Base-by-base conservation (phyloP, 805 yeast genomes). In the Clavispora fructus region DNA sequence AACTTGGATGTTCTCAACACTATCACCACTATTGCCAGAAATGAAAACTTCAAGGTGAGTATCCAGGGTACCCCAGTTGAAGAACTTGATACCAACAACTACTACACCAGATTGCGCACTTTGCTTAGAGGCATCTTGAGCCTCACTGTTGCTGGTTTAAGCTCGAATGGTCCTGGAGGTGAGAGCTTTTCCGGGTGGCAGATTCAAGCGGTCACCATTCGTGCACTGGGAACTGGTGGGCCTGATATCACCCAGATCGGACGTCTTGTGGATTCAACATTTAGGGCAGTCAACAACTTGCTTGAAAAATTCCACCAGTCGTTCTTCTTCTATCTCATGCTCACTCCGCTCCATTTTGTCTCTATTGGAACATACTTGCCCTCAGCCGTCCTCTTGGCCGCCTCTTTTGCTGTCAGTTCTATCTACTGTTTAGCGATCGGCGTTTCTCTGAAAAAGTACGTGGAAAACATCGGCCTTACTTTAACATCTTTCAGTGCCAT, bases 181-280 rank as follows among this genome's bases (percentile, higher is more conserved):
- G 97, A 92, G 61, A 89, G 92, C 12, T 94, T 92, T 60, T 84
- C 94, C 44, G 97, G 98, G 5, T 94, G 96, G 95, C 85, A 95
- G 61, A 86, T 94, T 48, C 98, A 92, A 64, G 85, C 98, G 0
- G 63, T 94, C 17, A 87, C 97, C 0, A 60, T 94, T 30, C 77
- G 78, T 45, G 98, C 96, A 0, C 67, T 64, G 29, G 88, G 87
- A 1, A 69, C 65, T 2, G 71, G 73, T 0, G 59, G 59, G 1
- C 74, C 73, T 45, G 98, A 94, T 66, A 82, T 92, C 47, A 92
- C 98, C 1, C 89, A 94, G 25, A 84, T 86, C 62, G 99, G 98
- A 5, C 79, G 98, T 61, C 76, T 92, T 3, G 78, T 89, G 16
- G 99, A 94, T 65, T 88, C 95, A 2, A 71, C 85, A 8, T 83